phyloP scores from a whole-genome alignment of 2,329 filamentous ascomycete species.

The Colletotrichum costaricense region DNA sequence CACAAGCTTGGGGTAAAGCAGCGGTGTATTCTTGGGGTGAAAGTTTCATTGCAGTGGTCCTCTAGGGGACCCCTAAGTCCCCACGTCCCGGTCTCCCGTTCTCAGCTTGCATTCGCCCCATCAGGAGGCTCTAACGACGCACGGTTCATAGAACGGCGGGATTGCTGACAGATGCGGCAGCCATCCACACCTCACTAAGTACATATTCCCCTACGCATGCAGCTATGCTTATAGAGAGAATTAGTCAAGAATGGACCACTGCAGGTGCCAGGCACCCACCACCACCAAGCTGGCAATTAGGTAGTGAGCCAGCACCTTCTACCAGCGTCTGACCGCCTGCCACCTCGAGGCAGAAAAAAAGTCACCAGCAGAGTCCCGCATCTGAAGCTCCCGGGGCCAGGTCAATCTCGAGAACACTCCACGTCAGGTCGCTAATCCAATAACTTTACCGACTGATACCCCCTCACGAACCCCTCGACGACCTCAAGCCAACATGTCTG shows the following conservation, averaged over 20 bases:
- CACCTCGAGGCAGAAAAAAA: constrained; percentile 36
- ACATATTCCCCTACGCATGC: rapidly evolving
- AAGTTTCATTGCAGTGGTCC: constrained; percentile 24
- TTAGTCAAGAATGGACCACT: background rate
- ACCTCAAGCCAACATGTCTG: constrained; percentile 76
- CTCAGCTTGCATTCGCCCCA: background rate
- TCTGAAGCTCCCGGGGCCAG: constrained; percentile 33
- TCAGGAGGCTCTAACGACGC: constrained; percentile 6
- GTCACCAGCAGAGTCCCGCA: constrained; percentile 35
- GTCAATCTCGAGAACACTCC: constrained; percentile 35
- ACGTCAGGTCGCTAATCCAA: constrained; percentile 34
- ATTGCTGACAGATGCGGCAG: background rate
- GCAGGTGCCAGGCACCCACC: constrained; percentile 1
- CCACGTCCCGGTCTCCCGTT: constrained; percentile 19
- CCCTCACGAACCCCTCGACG: constrained; percentile 31
- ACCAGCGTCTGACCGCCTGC: constrained; percentile 33
- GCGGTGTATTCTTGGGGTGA: constrained; percentile 1
- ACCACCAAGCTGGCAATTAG: background rate
- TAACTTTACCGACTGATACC: constrained; percentile 31
- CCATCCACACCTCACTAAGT: background rate
- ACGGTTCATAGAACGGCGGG: background rate
- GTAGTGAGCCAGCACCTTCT: constrained; percentile 32
- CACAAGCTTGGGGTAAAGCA: constrained; percentile 16
- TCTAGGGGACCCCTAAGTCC: background rate
- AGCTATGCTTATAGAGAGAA: background rate